These are phyloP conservation scores for Heteromeles arbutifolia DNA, from an alignment of 306 rosid genomes.

Conservation along the genomic window DNA sequence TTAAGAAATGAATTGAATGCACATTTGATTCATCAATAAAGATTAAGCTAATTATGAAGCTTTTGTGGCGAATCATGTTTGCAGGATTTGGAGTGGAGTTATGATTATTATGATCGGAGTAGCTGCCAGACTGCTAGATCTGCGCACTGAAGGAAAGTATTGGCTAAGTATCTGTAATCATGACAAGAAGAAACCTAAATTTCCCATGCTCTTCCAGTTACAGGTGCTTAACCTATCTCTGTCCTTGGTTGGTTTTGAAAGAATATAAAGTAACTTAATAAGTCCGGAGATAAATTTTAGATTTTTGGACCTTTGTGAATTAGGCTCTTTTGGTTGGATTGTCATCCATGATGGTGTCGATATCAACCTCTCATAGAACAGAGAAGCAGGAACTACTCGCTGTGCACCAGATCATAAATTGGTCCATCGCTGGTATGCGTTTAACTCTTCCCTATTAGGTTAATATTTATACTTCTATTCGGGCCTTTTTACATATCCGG, in stretches of 20 bases:
- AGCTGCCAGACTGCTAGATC: conserved; percentile 64
- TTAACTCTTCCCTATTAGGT: conserved; percentile 15
- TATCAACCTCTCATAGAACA: conserved; percentile 76
- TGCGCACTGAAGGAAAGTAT: conserved; percentile 48
- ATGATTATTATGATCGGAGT: conserved; percentile 63
- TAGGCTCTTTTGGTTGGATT: conserved; percentile 74
- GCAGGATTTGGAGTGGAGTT: conserved; percentile 72
- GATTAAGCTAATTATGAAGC: not conserved
- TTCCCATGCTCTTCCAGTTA: conserved; percentile 56
- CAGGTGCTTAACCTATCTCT: conserved; percentile 46
- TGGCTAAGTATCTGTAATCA: conserved; percentile 60
- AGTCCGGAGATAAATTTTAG: conserved; percentile 5
- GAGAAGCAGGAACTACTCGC: conserved; percentile 62
- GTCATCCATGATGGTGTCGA: conserved; percentile 70
- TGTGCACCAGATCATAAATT: conserved; percentile 62
- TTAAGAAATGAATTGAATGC: not conserved
- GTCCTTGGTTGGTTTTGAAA: conserved; percentile 10
- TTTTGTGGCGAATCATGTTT: conserved; percentile 17
- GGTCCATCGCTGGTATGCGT: conserved; percentile 70
- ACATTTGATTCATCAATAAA: not conserved
- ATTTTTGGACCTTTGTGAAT: not conserved
- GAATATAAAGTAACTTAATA: not conserved
- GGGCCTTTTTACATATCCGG: not conserved
- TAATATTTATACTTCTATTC: not conserved
- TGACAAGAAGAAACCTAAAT: conserved; percentile 34